These are phyloP conservation scores for Triticum dicoccoides DNA, from an alignment of 176 grass and related monocot genomes.

Conservation along the genomic window DNA sequence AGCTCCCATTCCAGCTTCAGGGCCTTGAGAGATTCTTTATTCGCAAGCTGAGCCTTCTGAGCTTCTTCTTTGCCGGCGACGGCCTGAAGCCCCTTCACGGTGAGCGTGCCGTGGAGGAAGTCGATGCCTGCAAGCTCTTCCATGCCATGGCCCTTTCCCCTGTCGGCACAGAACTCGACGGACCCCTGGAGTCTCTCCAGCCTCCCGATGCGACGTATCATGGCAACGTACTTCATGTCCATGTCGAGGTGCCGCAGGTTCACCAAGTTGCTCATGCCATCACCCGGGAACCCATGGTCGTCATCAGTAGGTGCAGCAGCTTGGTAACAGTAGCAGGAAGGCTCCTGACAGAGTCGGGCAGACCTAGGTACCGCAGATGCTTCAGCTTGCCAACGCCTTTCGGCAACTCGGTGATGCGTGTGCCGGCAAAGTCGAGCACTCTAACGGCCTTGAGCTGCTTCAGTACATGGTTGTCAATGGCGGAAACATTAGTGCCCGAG, in stretches of 20 bases:
- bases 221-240: background rate
- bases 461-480: background rate
- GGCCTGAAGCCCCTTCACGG: background rate
- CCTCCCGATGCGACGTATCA: background rate
- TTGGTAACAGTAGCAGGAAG: background rate
- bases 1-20: background rate
- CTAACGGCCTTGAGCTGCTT: background rate
- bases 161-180: background rate
- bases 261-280: background rate
- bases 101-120: background rate
- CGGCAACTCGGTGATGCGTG: background rate
- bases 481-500: background rate
- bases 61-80: background rate
- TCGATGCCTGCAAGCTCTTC: background rate
- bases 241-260: background rate
- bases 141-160: background rate
- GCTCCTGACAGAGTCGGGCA: background rate
- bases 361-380: background rate
- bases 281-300: background rate
- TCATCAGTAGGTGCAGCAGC: background rate
- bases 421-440: background rate
- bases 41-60: background rate
- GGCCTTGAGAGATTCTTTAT: background rate
- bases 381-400: background rate
- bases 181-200: background rate